Base-by-base conservation (phyloP, 2,329 filamentous ascomycete genomes). In the Claviceps purpurea region DNA sequence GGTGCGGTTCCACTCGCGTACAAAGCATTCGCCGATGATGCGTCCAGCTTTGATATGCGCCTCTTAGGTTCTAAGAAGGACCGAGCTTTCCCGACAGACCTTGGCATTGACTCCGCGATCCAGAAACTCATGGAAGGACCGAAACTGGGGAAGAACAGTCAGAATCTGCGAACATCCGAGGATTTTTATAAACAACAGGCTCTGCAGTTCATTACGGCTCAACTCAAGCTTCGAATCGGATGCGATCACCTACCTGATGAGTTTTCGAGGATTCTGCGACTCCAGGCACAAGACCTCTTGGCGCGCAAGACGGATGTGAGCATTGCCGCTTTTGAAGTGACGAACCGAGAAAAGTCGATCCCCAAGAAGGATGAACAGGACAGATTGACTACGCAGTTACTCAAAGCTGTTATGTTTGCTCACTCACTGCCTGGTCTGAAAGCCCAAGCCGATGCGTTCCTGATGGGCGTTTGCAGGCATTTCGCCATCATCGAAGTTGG, bases 151-250 rank as follows among this genome's bases (percentile, higher is more conserved):
- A 79, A 77, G 58, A 70, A 66, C 16, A 69, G 64, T 40, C 69
- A 75, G 54, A 69, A 70, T 53, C 10, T 53, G 37, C 85, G 85
- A 58, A 81, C 86, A 39, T 71, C 72, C 30, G 91, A 97, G 61
- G 73, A 73, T 0, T 93, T 87, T 65, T 95, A 98, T 73, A 97
- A 97, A 70, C 86, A 87, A 62, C 89, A 98, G 68, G 88, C 94
- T 0, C 82, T 96, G 58, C 83, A 89, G 55, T 77, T 97, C 60
- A 82, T 98, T 61, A 89, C 85, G 58, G 79, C 89, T 0, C 90
- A 97, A 61, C 74, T 95, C 50, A 98, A 97, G 70, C 74, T 98
- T 37, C 81, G 91, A 51, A 85, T 98, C 53, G 93, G 93, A 4
- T 81, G 82, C 55, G 93, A 98, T 62, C 85, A 78, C 60, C 73